These are phyloP conservation scores for Penicillium sp. DNA, from an alignment of 2,329 filamentous ascomycete genomes.

Conservation along the genomic window DNA sequence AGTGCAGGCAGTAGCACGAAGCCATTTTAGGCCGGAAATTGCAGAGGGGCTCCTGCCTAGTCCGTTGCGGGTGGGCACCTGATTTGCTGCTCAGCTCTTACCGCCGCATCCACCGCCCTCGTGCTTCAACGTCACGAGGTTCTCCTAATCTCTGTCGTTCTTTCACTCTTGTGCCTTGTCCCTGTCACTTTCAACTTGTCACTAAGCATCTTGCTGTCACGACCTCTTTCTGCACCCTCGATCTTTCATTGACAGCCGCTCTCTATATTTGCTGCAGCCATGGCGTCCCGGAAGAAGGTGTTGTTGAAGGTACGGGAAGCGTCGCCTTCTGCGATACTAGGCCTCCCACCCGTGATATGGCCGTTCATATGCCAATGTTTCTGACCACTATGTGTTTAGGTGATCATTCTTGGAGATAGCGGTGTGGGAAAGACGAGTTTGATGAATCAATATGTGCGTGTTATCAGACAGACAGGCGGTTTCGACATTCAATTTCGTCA, in stretches of 20 bases:
- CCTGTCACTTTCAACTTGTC: neutral
- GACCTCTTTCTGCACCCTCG: neutral
- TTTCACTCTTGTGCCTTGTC: neutral
- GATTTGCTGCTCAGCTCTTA: conserved; percentile 13
- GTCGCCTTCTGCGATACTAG: conserved; percentile 14
- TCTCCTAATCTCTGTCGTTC: neutral
- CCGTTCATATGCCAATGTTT: neutral
- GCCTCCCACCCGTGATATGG: neutral
- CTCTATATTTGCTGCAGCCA: conserved; percentile 33
- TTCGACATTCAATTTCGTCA: conserved; percentile 16
- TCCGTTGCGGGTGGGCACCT: conserved; percentile 1
- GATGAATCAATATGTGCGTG: conserved; percentile 99
- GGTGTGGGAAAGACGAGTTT: conserved; percentile 98
- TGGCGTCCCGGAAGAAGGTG: conserved; percentile 85
- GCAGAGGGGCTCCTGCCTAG: conserved; percentile 4
- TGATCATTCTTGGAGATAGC: conserved; percentile 98
- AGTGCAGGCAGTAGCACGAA: neutral
- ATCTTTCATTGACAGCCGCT: neutral
- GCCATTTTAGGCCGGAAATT: neutral
- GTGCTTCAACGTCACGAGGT: conserved; percentile 16
- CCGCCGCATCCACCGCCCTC: conserved; percentile 30
- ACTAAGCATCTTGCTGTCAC: neutral
- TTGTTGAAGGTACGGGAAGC: conserved; percentile 68
- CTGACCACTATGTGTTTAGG: conserved; percentile 50
- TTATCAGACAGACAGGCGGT: neutral